Evolutionary conservation across 2,329 filamentous ascomycete genomes (phyloP).

Genomic region (Calonectria pseudoturangicola): DNA sequence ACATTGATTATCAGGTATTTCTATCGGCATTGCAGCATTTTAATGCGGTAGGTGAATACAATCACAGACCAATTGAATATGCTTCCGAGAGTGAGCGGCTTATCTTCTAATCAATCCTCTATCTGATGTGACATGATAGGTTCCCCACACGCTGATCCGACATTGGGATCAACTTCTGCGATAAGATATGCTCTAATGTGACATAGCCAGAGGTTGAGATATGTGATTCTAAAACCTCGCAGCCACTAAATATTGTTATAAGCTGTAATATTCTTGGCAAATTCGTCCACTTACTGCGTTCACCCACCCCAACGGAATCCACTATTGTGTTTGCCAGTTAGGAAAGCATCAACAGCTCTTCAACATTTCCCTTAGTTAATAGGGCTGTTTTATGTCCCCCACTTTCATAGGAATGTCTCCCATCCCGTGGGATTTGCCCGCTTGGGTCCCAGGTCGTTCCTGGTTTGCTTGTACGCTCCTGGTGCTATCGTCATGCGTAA

Average conservation of each 20-base stretch:
- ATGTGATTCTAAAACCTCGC: no score
- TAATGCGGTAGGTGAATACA: neutral
- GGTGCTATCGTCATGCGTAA: conserved; percentile 19
- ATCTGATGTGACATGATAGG: neutral
- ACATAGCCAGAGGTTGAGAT: neutral
- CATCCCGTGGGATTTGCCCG: conserved; percentile 22
- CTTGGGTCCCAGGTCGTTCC: conserved; percentile 15
- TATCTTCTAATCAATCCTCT: neutral
- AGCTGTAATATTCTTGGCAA: neutral
- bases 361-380: neutral
- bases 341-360: no score
- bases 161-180: neutral
- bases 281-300: neutral
- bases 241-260: neutral
- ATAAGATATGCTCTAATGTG: neutral
- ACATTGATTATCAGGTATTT: neutral
- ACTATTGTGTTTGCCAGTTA: neutral
- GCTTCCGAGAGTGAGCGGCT: neutral
- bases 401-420: neutral
- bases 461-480: conserved; percentile 1
- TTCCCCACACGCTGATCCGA: neutral
- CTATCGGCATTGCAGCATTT: neutral
- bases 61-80: neutral
- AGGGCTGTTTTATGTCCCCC: no score
- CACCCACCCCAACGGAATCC: neutral